Conservation (phyloP, 257 asterid genomes). For the Solanum sejunctum region DNA sequence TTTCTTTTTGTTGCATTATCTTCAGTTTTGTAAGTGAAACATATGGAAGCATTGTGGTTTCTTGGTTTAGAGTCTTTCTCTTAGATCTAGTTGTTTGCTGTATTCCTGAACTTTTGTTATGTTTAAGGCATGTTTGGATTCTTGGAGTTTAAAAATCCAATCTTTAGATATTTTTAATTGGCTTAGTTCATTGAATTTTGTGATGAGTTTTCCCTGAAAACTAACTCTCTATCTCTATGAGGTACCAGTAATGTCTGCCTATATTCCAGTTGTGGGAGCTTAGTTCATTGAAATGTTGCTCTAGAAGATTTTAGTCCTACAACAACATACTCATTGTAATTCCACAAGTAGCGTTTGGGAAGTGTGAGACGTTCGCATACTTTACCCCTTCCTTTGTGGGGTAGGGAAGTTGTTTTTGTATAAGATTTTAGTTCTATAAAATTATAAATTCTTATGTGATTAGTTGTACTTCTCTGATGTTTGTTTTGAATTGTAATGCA, state of each 20-base stretch:
- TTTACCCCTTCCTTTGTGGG: neutral
- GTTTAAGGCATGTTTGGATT: neutral
- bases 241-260: no score
- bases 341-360: neutral
- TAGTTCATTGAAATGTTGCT: neutral
- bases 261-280: no score
- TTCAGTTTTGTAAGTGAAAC: neutral
- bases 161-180: neutral
- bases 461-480: neutral
- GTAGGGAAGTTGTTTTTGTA: neutral
- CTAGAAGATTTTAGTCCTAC: neutral
- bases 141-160: neutral
- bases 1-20: neutral
- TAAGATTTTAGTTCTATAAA: neutral
- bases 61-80: neutral
- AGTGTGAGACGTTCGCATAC: neutral
- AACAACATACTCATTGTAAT: neutral
- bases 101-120: neutral
- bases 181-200: neutral
- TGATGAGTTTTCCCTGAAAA: no score
- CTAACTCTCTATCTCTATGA: no score
- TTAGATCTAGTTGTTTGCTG: constrained; percentile 21
- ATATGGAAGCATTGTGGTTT: neutral
- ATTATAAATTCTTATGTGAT: neutral
- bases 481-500: neutral